phyloP scores from a whole-genome alignment of 768 basidiomycete species.

The Phylloporus sp. region DNA sequence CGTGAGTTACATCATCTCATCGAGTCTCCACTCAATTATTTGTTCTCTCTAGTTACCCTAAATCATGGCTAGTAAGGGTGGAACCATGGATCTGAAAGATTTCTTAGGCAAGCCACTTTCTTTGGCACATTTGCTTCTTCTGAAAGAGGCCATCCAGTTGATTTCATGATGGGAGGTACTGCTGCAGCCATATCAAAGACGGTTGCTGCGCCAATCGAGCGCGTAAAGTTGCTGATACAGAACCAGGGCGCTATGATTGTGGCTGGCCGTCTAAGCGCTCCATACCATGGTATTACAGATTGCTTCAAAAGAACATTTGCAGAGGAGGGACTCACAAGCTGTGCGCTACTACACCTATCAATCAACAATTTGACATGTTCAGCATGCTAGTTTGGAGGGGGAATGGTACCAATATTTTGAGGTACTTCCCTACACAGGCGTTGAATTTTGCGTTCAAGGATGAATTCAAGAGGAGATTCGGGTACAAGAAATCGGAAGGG shows the following conservation, averaged over 20 bases:
- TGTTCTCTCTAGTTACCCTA: neutral
- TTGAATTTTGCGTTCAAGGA: slow-evolving; percentile 50
- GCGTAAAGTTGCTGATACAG: slow-evolving; percentile 38
- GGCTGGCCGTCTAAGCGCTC: slow-evolving; percentile 34
- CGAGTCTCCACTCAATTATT: slow-evolving; percentile 20
- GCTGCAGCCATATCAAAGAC: slow-evolving; percentile 38
- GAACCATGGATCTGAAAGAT: slow-evolving; percentile 2
- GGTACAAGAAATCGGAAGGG: slow-evolving; percentile 34
- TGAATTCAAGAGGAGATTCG: slow-evolving; percentile 37
- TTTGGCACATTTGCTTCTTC: neutral
- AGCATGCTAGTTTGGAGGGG: slow-evolving; percentile 39
- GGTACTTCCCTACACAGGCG: slow-evolving; percentile 46
- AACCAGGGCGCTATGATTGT: slow-evolving; percentile 37
- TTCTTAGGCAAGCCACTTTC: slow-evolving; percentile 17
- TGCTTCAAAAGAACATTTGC: slow-evolving; percentile 33
- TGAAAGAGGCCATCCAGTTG: slow-evolving; percentile 21
- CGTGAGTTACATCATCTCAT: neutral
- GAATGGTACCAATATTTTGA: slow-evolving; percentile 41
- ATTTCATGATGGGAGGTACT: slow-evolving; percentile 37
- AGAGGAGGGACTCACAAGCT: slow-evolving; percentile 35
- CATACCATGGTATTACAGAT: slow-evolving; percentile 35
- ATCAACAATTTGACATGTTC: neutral
- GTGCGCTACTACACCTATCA: slow-evolving; percentile 22
- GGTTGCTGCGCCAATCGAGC: slow-evolving; percentile 38
- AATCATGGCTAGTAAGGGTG: neutral